Conservation (phyloP, 371 early-diverging fungal genomes). For the Phascolomyces articulosus region DNA sequence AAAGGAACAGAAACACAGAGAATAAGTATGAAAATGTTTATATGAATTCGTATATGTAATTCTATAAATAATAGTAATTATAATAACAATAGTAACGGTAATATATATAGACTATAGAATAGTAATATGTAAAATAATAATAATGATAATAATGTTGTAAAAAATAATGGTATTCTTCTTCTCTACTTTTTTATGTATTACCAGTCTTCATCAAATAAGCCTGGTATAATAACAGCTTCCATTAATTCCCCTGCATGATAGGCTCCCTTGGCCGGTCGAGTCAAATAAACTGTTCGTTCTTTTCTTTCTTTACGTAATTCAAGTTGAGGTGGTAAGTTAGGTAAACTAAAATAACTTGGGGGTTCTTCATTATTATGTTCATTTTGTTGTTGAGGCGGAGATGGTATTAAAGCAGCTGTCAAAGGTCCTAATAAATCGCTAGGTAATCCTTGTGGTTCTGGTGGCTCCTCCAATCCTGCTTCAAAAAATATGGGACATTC, state of each 20-base stretch:
- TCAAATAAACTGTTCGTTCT: slow-evolving; percentile 38
- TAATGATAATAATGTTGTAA: too few species aligned
- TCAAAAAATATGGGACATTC: slow-evolving; percentile 48
- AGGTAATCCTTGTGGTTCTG: slow-evolving; percentile 27
- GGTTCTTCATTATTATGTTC: too few species aligned
- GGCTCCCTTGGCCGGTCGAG: slow-evolving; percentile 34
- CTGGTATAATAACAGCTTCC: slow-evolving; percentile 33
- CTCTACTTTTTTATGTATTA: background rate
- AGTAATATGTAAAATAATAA: too few species aligned
- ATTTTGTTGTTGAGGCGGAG: slow-evolving; percentile 34
- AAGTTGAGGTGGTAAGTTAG: slow-evolving; percentile 36
- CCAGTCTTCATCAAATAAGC: slow-evolving; percentile 25
- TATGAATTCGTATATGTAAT: background rate
- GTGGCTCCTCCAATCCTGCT: slow-evolving; percentile 42
- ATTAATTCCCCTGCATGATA: slow-evolving; percentile 25
- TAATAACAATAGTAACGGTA: too few species aligned
- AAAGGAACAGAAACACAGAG: too few species aligned
- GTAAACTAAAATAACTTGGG: slow-evolving; percentile 47
- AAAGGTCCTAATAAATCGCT: slow-evolving; percentile 26
- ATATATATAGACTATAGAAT: too few species aligned
- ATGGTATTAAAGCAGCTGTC: slow-evolving; percentile 24
- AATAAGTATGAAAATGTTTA: too few species aligned
- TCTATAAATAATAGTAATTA: background rate
- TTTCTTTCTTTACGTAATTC: slow-evolving; percentile 35
- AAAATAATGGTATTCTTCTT: background rate